Evolutionary conservation across 352 stramenopile genomes (phyloP).

Genomic region (Pythium vanterpoolii): DNA sequence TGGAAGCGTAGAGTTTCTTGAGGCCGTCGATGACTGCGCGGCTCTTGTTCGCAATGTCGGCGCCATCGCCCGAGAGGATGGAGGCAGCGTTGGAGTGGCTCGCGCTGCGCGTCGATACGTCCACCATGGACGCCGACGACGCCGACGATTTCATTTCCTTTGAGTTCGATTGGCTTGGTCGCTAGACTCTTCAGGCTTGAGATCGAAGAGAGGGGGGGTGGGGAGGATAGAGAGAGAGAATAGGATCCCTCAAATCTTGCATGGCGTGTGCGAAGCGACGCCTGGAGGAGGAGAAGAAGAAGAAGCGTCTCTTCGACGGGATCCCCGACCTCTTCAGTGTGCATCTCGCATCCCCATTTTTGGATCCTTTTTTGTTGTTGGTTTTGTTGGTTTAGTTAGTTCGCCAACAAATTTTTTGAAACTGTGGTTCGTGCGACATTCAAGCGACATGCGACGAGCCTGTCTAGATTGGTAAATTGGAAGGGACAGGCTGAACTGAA

Average conservation of each 20-base stretch:
- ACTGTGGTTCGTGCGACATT: background rate
- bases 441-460: background rate
- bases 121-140: background rate
- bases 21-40: conserved; percentile 71
- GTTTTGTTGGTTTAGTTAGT: background rate
- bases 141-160: background rate
- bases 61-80: conserved; percentile 49
- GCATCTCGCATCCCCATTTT: too few species aligned
- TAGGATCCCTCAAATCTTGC: background rate
- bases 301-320: background rate
- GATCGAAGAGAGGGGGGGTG: too few species aligned
- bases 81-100: conserved; percentile 9
- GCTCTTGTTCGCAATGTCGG: conserved; percentile 64
- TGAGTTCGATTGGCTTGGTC: too few species aligned
- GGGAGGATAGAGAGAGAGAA: background rate
- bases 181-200: too few species aligned
- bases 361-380: background rate
- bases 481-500: background rate
- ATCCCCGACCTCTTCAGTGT: too few species aligned
- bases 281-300: background rate
- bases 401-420: background rate
- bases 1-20: conserved; percentile 75
- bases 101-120: conserved; percentile 9
- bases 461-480: background rate
- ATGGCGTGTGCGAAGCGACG: background rate